These are phyloP conservation scores for Adenanthera pavonina DNA, from an alignment of 306 rosid genomes.

Conservation along the genomic window DNA sequence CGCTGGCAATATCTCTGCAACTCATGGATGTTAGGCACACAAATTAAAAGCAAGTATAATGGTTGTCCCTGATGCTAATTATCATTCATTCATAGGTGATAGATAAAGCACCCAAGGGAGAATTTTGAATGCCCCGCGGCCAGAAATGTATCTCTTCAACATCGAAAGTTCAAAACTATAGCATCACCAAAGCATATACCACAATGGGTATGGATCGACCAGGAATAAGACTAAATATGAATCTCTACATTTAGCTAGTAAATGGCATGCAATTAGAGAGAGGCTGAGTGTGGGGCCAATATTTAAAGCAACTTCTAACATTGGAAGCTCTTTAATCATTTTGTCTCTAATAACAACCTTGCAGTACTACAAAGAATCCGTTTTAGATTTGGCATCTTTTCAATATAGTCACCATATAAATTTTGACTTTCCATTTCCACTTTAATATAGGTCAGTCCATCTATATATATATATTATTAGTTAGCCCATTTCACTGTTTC, in stretches of 20 bases:
- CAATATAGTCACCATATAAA: constrained; percentile 16
- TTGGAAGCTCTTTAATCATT: background rate
- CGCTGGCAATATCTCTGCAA: constrained; percentile 66
- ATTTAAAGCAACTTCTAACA: background rate
- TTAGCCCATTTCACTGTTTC: background rate
- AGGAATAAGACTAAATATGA: background rate
- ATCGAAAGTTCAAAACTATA: constrained; percentile 29
- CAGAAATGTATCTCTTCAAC: constrained; percentile 14
- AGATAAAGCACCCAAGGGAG: constrained; percentile 28
- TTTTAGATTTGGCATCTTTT: background rate
- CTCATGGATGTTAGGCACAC: constrained; percentile 32
- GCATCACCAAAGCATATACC: constrained; percentile 18
- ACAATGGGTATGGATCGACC: constrained; percentile 7
- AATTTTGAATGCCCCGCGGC: constrained; percentile 28
- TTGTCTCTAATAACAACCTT: background rate
- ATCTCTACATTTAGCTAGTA: background rate
- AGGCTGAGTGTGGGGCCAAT: background rate
- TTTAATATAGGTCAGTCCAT: constrained; percentile 17
- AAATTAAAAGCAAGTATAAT: constrained; percentile 24
- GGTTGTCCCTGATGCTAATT: background rate
- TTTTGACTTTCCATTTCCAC: constrained; percentile 3
- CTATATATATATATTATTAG: background rate
- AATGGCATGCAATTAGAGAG: background rate
- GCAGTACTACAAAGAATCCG: background rate
- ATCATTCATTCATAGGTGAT: background rate